Evolutionary conservation across 345 rosid species (phyloP), one percentile per base, ranked within the genome.

Genomic region (Camelina laxa): DNA sequence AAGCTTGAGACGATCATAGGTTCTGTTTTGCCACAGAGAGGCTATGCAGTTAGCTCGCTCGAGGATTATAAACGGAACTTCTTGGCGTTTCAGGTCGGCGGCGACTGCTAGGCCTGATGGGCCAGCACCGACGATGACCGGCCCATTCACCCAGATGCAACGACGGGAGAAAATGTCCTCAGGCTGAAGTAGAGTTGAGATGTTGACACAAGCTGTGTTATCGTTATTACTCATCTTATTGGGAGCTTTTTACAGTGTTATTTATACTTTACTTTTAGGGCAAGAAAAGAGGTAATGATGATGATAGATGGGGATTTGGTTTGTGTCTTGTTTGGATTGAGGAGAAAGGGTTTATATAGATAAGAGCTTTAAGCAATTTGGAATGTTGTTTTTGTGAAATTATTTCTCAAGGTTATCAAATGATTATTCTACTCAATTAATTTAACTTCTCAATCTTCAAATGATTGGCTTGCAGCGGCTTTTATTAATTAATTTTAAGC

Each of bases 41-140:
- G 97, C 97, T 72, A 91, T 81, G 80, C 91, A 87, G 50, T 87
- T 73, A 24, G 90, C 87, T 69, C 96, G 73, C 81, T 91, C 97
- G 1, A 91, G 87, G 64, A 91, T 76, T 50, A 91, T 72, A 70
- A 85, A 89, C 4, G 97, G 96, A 10, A 91, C 93, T 7, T 87
- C 97, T 69, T 85, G 84, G 4, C 53, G 51, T 74, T 74, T 85
- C 6, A 91, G 85, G 65, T 93, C 72, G 3, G 93, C 87, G 0
- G 79, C 91, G 3, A 84, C 88, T 0, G 93, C 90, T 5, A 89
- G 73, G 19, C 97, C 97, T 0, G 97, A 91, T 10, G 96, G 97
- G 3, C 97, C 97, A 1, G 91, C 92, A 1, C 97, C 97, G 27
- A 91, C 88, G 7, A 91, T 89, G 60, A 91, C 91, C 0, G 97